These are phyloP conservation scores for Colletotrichum sp. DNA, from an alignment of 2,329 filamentous ascomycete species.

Conservation along the genomic window DNA sequence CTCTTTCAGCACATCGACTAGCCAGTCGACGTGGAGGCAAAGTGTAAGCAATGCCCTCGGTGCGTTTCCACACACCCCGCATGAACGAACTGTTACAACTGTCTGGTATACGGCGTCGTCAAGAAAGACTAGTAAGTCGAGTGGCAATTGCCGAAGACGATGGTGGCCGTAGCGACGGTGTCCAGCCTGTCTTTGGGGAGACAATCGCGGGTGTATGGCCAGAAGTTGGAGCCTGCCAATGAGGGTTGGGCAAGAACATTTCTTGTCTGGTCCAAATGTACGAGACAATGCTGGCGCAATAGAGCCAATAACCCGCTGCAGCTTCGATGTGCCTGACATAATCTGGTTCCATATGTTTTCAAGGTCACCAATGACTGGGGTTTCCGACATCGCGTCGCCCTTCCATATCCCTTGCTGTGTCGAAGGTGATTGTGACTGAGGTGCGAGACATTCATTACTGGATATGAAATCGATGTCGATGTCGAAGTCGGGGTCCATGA, in stretches of 20 bases:
- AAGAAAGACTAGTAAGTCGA: neutral
- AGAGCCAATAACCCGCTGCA: neutral
- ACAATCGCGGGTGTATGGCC: neutral
- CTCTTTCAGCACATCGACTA: neutral
- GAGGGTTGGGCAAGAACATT: neutral
- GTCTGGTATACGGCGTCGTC: neutral
- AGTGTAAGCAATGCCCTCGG: neutral
- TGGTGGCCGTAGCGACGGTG: neutral
- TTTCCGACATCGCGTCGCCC: neutral
- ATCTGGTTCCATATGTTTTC: neutral
- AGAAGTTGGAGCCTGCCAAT: neutral
- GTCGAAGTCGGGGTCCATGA: neutral
- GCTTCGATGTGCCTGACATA: neutral
- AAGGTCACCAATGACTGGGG: neutral
- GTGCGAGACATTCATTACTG: neutral
- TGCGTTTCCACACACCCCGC: neutral
- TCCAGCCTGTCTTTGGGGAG: neutral
- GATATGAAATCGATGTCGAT: neutral
- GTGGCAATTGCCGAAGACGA: neutral
- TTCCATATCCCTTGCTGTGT: neutral
- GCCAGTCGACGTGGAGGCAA: neutral
- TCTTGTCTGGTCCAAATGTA: neutral
- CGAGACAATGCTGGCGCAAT: neutral
- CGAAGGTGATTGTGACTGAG: neutral
- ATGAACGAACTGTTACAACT: neutral